Evolutionary conservation across 768 basidiomycete genomes (phyloP).

Genomic region (Podaxis sp.): DNA sequence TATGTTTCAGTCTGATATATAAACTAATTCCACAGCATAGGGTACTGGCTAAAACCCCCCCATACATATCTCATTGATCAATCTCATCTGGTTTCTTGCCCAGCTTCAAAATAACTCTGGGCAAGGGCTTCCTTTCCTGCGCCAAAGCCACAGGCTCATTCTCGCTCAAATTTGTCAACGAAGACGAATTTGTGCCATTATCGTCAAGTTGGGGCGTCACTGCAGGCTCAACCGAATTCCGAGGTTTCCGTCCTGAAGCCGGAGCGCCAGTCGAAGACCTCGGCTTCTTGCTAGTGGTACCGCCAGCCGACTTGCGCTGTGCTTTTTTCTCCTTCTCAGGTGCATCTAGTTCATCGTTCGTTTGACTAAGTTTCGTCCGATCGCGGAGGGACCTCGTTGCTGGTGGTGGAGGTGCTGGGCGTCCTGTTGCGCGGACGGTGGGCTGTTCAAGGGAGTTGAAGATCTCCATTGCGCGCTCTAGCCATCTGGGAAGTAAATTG

Average conservation of each 20-base stretch:
- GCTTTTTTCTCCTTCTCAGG: conserved; percentile 1
- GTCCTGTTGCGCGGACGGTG: conserved; percentile 17
- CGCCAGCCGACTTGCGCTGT: conserved; percentile 1
- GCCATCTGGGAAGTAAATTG: conserved; percentile 45
- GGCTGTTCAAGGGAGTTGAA: conserved; percentile 39
- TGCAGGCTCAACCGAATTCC: conserved; percentile 10
- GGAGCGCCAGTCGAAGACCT: neutral
- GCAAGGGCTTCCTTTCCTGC: conserved; percentile 38
- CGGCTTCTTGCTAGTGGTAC: neutral
- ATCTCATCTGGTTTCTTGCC: conserved; percentile 32
- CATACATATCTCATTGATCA: neutral
- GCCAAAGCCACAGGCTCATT: conserved; percentile 13
- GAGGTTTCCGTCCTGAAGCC: conserved; percentile 2
- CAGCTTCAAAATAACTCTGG: conserved; percentile 54
- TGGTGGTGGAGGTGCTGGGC: conserved; percentile 21
- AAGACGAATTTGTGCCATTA: conserved; percentile 10
- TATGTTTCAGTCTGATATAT: neutral
- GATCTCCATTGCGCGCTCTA: conserved; percentile 49
- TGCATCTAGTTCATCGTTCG: conserved; percentile 1
- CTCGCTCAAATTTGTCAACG: conserved; percentile 5
- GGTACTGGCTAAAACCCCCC: too few species aligned
- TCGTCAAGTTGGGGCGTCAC: conserved; percentile 16
- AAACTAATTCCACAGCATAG: neutral
- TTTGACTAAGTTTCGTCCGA: conserved; percentile 40
- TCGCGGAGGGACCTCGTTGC: conserved; percentile 48